Conservation (phyloP, 2,329 filamentous ascomycete species). For the Calonectria pauciramosa region DNA sequence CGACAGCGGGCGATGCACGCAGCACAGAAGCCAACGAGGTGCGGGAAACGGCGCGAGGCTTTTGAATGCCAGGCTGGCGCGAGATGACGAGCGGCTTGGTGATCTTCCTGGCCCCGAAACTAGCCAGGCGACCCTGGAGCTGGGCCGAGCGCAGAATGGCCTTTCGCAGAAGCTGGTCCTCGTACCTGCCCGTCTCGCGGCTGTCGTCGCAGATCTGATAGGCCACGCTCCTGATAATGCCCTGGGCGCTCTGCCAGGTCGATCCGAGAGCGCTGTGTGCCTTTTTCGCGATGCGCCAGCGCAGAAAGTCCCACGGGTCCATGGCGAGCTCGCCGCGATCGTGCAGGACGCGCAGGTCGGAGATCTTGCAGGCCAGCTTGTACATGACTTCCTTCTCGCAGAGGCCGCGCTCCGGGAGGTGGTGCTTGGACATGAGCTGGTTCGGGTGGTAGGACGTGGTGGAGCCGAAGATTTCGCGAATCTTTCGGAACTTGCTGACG, state of each 20-base stretch:
- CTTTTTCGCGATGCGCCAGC: slow-evolving; percentile 43
- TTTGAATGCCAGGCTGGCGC: not conserved
- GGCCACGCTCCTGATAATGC: not conserved
- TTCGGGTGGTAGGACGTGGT: slow-evolving; percentile 52
- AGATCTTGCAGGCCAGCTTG: slow-evolving; percentile 50
- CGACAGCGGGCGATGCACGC: not conserved
- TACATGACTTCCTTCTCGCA: slow-evolving; percentile 54
- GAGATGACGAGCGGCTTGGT: not conserved
- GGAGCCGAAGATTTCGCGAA: slow-evolving; percentile 48
- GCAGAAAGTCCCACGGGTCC: slow-evolving; percentile 55
- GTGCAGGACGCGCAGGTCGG: slow-evolving; percentile 47
- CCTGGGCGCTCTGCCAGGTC: not conserved
- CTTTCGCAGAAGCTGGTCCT: not conserved
- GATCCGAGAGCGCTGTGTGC: not conserved
- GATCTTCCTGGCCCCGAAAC: not conserved
- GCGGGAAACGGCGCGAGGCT: not conserved
- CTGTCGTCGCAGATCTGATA: not conserved
- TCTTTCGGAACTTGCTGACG: not conserved
- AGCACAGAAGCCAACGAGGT: not conserved
- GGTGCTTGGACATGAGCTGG: slow-evolving; percentile 50
- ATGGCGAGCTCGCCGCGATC: slow-evolving; percentile 46
- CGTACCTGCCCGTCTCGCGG: not conserved
- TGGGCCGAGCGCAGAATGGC: not conserved
- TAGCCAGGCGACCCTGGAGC: not conserved
- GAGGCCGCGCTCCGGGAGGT: slow-evolving; percentile 48